These are phyloP conservation scores for Henckelia pumila DNA, from an alignment of 257 asterid species.

Conservation along the genomic window DNA sequence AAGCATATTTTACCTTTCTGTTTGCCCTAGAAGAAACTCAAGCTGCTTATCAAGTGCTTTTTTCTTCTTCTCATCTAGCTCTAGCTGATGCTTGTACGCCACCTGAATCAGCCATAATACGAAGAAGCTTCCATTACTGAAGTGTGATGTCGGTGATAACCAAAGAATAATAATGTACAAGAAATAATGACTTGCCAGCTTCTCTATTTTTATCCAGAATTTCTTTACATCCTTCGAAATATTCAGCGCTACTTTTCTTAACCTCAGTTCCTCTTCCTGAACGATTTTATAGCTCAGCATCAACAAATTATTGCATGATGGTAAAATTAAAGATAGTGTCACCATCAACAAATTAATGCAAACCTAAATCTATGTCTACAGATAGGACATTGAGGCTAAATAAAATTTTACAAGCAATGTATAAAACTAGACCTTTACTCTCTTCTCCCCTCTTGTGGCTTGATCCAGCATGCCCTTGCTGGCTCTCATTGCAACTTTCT, in stretches of 20 bases:
- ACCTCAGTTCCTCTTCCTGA: constrained; percentile 92
- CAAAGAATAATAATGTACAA: constrained; percentile 15
- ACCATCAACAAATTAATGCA: constrained; percentile 23
- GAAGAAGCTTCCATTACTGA: constrained; percentile 24
- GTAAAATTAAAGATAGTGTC: constrained; percentile 11
- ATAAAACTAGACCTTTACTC: constrained; percentile 68
- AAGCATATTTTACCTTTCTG: constrained; percentile 66
- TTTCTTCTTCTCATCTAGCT: constrained; percentile 88
- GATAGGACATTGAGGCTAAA: constrained; percentile 12
- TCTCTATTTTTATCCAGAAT: constrained; percentile 96
- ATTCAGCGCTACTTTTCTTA: constrained; percentile 80
- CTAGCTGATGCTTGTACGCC: constrained; percentile 88
- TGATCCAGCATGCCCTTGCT: constrained; percentile 97
- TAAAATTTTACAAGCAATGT: constrained; percentile 20
- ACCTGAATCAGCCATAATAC: constrained; percentile 53
- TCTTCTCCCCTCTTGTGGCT: constrained; percentile 94
- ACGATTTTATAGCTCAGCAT: constrained; percentile 26
- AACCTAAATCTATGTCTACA: constrained; percentile 1
- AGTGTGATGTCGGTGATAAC: neutral
- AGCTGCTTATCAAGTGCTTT: constrained; percentile 93
- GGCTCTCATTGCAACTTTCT: constrained; percentile 90
- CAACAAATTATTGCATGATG: constrained; percentile 21
- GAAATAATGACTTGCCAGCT: constrained; percentile 63
- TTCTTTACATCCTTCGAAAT: constrained; percentile 94
- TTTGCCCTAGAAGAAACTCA: constrained; percentile 97